These are phyloP conservation scores for Phytophthora hibernalis DNA, from an alignment of 352 stramenopile genomes.

Conservation along the genomic window DNA sequence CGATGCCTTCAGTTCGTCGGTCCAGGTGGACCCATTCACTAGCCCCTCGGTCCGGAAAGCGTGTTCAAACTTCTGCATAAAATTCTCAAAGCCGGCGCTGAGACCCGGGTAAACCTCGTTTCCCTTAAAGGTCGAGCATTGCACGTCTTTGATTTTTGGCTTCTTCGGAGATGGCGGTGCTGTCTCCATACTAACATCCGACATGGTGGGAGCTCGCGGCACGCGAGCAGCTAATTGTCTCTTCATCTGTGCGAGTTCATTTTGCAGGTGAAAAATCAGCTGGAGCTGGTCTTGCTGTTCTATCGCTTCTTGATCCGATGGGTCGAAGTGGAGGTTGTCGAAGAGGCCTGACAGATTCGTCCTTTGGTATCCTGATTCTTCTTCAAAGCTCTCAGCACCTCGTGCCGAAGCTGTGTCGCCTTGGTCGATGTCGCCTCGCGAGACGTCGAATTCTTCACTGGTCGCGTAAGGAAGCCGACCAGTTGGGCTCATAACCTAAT, in stretches of 20 bases:
- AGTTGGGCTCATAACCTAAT: not conserved
- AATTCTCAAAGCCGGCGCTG: slow-evolving; percentile 13
- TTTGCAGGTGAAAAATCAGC: not conserved
- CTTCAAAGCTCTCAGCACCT: not conserved
- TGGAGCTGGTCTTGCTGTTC: not conserved
- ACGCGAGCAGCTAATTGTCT: not conserved
- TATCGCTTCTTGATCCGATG: not conserved
- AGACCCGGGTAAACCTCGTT: slow-evolving; percentile 12
- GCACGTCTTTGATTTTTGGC: slow-evolving; percentile 20
- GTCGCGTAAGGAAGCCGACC: not conserved
- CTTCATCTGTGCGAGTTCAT: not conserved
- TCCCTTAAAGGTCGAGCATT: slow-evolving; percentile 2
- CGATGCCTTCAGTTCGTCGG: slow-evolving; percentile 12
- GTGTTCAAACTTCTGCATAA: slow-evolving; percentile 12
- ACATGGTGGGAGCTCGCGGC: not conserved
- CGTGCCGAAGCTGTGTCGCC: not conserved
- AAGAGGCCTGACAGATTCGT: not conserved
- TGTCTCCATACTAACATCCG: not conserved
- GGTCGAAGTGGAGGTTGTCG: not conserved
- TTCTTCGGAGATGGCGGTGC: not conserved
- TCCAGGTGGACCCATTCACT: slow-evolving; percentile 14
- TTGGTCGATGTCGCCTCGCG: not conserved
- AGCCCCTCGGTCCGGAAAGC: slow-evolving; percentile 4
- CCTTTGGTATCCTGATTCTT: not conserved
- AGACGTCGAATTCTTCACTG: not conserved